Evolutionary conservation across 2,329 filamentous ascomycete genomes (phyloP).

Genomic region (Colletotrichum eleusines): DNA sequence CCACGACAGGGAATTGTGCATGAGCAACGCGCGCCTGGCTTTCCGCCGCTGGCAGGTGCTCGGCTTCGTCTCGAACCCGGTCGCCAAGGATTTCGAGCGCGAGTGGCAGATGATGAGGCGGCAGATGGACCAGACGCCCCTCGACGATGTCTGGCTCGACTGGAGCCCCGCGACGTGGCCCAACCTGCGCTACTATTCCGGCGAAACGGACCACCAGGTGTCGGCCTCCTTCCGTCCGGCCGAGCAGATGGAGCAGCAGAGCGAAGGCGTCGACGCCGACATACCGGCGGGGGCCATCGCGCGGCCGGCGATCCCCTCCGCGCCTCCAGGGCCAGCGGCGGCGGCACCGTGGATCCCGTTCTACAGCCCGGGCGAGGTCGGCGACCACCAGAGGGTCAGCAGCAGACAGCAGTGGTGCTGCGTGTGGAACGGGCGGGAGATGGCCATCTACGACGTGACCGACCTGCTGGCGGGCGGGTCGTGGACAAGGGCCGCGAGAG

Average conservation of each 20-base stretch:
- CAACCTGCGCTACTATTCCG: not conserved
- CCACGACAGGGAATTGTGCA: conserved; percentile 17
- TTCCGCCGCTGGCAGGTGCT: conserved; percentile 20
- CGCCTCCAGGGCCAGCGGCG: not conserved
- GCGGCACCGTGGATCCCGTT: not conserved
- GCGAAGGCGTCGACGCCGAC: conserved; percentile 1
- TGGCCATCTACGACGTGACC: not conserved
- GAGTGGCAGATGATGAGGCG: not conserved
- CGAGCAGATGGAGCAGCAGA: no score
- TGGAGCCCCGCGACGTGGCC: not conserved
- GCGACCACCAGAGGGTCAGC: not conserved
- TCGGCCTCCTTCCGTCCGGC: no score
- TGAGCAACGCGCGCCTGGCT: conserved; percentile 11
- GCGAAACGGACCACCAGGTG: not conserved
- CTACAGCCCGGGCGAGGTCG: not conserved
- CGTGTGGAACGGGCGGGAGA: not conserved
- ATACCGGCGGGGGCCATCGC: conserved; percentile 2
- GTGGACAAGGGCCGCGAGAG: not conserved
- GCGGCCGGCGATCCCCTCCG: not conserved
- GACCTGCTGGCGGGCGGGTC: no score
- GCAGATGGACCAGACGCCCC: conserved; percentile 4
- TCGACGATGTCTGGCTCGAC: not conserved
- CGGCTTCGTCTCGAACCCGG: not conserved
- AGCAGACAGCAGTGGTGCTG: not conserved
- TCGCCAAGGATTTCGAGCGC: not conserved